Evolutionary conservation across 2,329 filamentous ascomycete genomes (phyloP), one percentile per base, ranked within the genome.

Genomic region (Onygenales sp.): DNA sequence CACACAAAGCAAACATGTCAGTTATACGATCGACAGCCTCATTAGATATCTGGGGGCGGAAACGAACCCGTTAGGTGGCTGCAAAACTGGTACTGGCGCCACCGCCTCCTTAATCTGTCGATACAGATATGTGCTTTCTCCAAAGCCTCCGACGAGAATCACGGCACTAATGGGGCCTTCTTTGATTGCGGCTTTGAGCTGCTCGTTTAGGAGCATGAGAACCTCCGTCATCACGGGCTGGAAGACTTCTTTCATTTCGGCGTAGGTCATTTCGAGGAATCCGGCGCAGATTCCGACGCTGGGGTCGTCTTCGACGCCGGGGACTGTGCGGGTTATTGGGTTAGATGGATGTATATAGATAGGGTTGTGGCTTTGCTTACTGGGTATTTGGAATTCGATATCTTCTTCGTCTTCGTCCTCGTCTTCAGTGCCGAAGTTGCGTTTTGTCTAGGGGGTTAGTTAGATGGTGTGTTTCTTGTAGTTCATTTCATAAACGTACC

Each of bases 381-480:
- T 49, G 10, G 47, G 47, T 31, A 49, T 49, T 38, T 49, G 47
- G 21, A 49, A 49, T 14, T 49, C 47, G 31, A 49, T 49, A 49
- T 49, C 47, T 31, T 49, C 47, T 41, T 49, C 47, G 14, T 49
- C 47, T 32, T 49, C 47, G 36, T 49, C 47, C 2, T 49, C 47
- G 32, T 49, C 47, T 38, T 49, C 47, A 7, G 47, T 49, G 36
- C 47, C 47, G 21, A 49, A 49, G 41, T 49, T 49, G 36, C 47
- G 47, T 41, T 49, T 49, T 7, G 47, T 32, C 47, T 49, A 7
- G 31, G 46, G 11, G 17, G 5, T 14, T 49, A 7, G 21, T 49
- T 14, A 49, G 36, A 41, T 11, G 11, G 7, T 10, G 17, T 14
- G 13, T 4, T 42, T 7, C 21, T 27, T 27, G 21, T 27, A 27